Percentiles rank a stretch among this genome's conserved stretches.
phyloP scores from a whole-genome alignment of 345 rosid genomes.

The Aquilaria malaccensis region DNA sequence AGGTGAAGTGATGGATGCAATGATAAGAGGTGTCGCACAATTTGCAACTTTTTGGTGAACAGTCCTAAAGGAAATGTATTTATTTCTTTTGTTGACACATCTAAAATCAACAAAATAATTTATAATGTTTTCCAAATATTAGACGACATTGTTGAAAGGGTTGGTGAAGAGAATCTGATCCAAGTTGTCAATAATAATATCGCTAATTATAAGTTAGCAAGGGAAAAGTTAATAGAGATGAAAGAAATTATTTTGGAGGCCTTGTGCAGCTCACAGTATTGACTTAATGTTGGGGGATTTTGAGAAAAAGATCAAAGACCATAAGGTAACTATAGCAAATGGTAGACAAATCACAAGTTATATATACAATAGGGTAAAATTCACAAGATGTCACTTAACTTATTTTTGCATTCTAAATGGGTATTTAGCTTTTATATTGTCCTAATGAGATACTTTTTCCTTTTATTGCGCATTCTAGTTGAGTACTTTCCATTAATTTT shows the following conservation, averaged over 20 bases:
- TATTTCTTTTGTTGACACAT: too few relatives aligned
- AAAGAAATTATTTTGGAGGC: neutral
- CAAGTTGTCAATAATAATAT: neutral
- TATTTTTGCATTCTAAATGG: too few relatives aligned
- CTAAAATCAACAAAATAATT: neutral
- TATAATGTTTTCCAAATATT: neutral
- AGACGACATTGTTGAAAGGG: neutral
- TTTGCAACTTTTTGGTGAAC: neutral
- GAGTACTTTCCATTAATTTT: neutral
- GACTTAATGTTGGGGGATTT: neutral
- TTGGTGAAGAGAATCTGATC: neutral
- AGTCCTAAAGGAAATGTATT: neutral
- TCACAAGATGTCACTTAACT: too few relatives aligned
- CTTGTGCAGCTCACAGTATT: neutral
- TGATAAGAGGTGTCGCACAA: neutral
- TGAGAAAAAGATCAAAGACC: neutral
- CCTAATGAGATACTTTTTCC: too few relatives aligned
- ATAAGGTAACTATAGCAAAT: neutral
- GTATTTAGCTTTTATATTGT: too few relatives aligned
- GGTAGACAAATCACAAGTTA: neutral
- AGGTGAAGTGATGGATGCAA: neutral
- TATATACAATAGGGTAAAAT: neutral
- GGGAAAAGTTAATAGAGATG: neutral
- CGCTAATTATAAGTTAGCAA: neutral
- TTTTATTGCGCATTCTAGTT: too few relatives aligned